Percentiles rank a stretch among this genome's conserved stretches.
phyloP scores from a whole-genome alignment of 202 grass and related monocot species.

The Digitaria exilis region DNA sequence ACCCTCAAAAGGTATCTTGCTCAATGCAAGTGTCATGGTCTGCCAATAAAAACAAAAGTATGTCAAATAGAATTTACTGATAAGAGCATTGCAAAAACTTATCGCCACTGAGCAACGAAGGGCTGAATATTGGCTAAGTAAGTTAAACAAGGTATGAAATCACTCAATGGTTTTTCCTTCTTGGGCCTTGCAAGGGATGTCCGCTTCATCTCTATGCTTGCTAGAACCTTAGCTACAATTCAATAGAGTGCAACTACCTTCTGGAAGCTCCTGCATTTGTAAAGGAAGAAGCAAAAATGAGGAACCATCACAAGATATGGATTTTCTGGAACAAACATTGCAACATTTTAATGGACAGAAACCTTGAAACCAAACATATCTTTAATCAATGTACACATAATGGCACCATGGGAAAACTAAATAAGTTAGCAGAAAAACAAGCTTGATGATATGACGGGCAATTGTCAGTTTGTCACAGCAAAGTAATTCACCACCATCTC shows the following conservation, averaged over 20 bases:
- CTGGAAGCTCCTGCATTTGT: constrained; percentile 75
- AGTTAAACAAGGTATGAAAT: constrained; percentile 13
- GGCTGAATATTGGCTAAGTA: background rate
- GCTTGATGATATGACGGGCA: constrained; percentile 95
- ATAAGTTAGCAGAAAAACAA: constrained; percentile 84
- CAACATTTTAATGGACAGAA: too few relatives aligned
- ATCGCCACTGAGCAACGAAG: constrained; percentile 10
- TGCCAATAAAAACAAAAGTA: constrained; percentile 53
- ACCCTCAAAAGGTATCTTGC: constrained; percentile 42
- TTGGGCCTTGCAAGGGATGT: background rate
- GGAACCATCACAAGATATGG: constrained; percentile 5
- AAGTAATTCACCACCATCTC: constrained; percentile 95
- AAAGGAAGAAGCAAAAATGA: constrained; percentile 31
- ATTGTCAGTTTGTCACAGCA: constrained; percentile 98
- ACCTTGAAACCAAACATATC: constrained; percentile 22
- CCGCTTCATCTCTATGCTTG: background rate
- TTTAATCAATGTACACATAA: too few relatives aligned
- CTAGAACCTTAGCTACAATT: constrained; percentile 4
- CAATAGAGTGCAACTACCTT: constrained; percentile 93
- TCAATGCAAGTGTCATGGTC: constrained; percentile 85
- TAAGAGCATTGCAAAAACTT: constrained; percentile 33
- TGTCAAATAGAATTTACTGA: constrained; percentile 39
- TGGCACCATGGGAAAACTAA: constrained; percentile 14
- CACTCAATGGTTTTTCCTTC: background rate
- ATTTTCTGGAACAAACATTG: too few relatives aligned